Evolutionary conservation across 179 eudicot species (phyloP).

Genomic region (Gypsophila paniculata): DNA sequence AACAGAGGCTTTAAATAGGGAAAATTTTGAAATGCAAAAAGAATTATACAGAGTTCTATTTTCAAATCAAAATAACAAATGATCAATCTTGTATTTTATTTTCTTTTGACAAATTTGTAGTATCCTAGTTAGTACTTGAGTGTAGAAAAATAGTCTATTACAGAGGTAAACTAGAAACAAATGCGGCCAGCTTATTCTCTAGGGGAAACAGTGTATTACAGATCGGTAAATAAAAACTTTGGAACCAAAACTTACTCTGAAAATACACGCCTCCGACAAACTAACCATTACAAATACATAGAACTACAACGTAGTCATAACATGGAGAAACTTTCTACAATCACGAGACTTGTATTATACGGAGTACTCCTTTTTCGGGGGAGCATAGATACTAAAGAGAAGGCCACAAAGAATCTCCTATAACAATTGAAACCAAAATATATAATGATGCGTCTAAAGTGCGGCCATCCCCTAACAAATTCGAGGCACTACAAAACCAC

Average conservation of each 20-base stretch:
- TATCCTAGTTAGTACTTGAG: too few species aligned
- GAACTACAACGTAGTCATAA: not conserved
- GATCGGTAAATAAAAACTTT: not conserved
- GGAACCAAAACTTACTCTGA: not conserved
- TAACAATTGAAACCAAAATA: conserved; percentile 14
- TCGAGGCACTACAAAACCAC: conserved; percentile 23
- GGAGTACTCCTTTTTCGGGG: not conserved
- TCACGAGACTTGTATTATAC: conserved; percentile 25
- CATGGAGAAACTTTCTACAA: conserved; percentile 27
- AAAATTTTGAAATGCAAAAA: too few species aligned
- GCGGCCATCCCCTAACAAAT: conserved; percentile 21
- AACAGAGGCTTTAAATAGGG: too few species aligned
- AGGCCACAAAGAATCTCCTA: conserved; percentile 34
- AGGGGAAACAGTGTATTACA: too few species aligned
- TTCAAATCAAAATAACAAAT: too few species aligned
- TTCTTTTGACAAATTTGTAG: too few species aligned
- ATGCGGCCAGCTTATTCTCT: too few species aligned
- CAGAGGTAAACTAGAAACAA: too few species aligned
- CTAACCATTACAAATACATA: not conserved
- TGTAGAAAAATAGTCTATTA: too few species aligned
- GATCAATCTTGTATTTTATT: too few species aligned
- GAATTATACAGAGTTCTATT: too few species aligned
- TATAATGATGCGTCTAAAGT: conserved; percentile 22
- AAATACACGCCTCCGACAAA: not conserved
- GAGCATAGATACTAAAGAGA: conserved; percentile 12